phyloP scores from a whole-genome alignment of 345 rosid species.

The Pugionium cornutum region DNA sequence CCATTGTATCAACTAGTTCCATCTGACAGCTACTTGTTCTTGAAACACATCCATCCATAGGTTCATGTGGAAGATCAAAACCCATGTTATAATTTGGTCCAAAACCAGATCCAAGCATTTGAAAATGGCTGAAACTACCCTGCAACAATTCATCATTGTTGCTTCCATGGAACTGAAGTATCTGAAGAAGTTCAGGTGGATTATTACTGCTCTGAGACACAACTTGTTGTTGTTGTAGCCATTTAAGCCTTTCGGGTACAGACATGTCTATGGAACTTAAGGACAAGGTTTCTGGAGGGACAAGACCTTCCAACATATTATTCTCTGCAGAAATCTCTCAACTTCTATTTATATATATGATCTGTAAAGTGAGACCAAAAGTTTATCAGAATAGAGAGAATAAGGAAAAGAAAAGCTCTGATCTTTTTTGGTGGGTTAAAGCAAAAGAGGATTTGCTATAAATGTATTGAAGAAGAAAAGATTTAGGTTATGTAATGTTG shows the following conservation, averaged over 20 bases:
- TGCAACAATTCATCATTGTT: constrained; percentile 36
- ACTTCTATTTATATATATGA: constrained; percentile 25
- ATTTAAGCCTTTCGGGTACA: constrained; percentile 43
- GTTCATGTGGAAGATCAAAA: constrained; percentile 30
- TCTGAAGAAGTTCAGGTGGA: constrained; percentile 36
- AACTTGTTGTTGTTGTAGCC: constrained; percentile 40
- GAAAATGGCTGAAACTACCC: constrained; percentile 36
- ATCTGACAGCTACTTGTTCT: constrained; percentile 45
- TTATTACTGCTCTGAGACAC: constrained; percentile 21
- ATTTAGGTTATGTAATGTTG: constrained; percentile 24
- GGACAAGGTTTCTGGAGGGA: constrained; percentile 34
- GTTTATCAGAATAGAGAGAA: constrained; percentile 26
- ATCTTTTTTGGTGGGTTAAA: constrained; percentile 10
- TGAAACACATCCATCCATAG: constrained; percentile 43
- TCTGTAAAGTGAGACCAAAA: constrained; percentile 36
- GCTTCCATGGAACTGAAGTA: constrained; percentile 44
- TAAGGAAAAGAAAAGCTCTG: constrained; percentile 13
- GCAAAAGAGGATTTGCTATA: constrained; percentile 38
- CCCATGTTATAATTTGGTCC: constrained; percentile 31
- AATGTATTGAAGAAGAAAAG: constrained; percentile 29
- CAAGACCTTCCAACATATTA: constrained; percentile 40
- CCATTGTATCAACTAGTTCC: constrained; percentile 29
- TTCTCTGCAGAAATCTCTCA: constrained; percentile 16
- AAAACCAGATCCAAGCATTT: constrained; percentile 33
- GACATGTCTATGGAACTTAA: constrained; percentile 41